Evolutionary conservation across 225 moss, liverwort and hornwort species (phyloP).

Genomic region (Ulota crispa): DNA sequence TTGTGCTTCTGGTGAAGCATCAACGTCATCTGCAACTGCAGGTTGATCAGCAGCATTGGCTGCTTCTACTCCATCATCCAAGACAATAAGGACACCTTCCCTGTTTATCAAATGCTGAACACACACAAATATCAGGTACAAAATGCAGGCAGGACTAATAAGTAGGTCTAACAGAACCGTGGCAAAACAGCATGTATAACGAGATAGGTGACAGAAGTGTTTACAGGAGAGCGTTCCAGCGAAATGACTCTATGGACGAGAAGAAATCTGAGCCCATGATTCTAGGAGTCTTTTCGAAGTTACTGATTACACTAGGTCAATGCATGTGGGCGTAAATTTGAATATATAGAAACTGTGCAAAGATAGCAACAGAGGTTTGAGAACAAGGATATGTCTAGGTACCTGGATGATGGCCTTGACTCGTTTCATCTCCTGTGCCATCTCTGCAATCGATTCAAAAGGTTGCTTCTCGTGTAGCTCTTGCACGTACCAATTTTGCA

Average conservation of each 20-base stretch:
- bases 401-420: conserved; percentile 98
- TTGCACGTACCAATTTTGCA: conserved; percentile 91
- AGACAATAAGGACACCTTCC: conserved; percentile 90
- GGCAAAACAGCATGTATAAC: neutral
- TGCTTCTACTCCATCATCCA: conserved; percentile 86
- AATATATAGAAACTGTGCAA: neutral
- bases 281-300: neutral
- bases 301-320: neutral
- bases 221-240: neutral
- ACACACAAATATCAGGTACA: neutral
- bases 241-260: neutral
- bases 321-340: neutral
- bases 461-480: conserved; percentile 72
- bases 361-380: neutral
- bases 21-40: conserved; percentile 22
- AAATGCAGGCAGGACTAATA: neutral
- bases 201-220: neutral
- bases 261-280: neutral
- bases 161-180: neutral
- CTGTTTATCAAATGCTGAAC: conserved; percentile 87
- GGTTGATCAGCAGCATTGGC: conserved; percentile 49
- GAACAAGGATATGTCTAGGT: neutral
- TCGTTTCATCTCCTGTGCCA: conserved; percentile 75
- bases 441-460: conserved; percentile 66
- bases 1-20: conserved; percentile 34